Evolutionary conservation across 345 rosid genomes (phyloP).

Genomic region (Cardamine chenopodiifolia): DNA sequence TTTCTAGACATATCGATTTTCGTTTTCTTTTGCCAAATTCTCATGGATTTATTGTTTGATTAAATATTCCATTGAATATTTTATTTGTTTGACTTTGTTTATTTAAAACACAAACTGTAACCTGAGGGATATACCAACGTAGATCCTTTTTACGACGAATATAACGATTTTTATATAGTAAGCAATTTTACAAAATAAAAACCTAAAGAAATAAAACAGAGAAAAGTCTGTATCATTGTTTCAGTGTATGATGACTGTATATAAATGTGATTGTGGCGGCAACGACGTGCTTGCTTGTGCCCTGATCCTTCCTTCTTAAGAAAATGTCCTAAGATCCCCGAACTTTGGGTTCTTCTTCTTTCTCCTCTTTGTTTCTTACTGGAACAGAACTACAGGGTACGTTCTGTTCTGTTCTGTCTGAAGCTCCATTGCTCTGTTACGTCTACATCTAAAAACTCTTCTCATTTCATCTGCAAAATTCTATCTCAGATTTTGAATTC

Average conservation of each 20-base stretch:
- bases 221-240: conserved; percentile 26
- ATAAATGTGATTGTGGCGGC: conserved; percentile 32
- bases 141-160: conserved; percentile 29
- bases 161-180: neutral
- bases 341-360: conserved; percentile 1
- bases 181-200: no score
- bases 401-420: conserved; percentile 15
- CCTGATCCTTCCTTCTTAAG: conserved; percentile 6
- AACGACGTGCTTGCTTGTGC: conserved; percentile 45
- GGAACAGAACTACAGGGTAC: no score
- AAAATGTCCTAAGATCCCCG: conserved; percentile 33
- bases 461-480: neutral
- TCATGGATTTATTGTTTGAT: neutral
- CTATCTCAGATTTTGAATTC: neutral
- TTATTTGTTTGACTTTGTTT: conserved; percentile 33
- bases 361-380: conserved; percentile 9
- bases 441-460: neutral
- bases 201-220: neutral
- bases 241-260: conserved; percentile 14
- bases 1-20: no score
- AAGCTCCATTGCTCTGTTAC: conserved; percentile 10
- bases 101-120: conserved; percentile 8
- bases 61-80: neutral
- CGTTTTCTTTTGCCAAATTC: neutral
- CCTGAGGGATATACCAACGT: conserved; percentile 37